Evolutionary conservation across 306 rosid species (phyloP), one percentile per base, ranked within the genome.

Genomic region (Hylodesmum podocarpum): DNA sequence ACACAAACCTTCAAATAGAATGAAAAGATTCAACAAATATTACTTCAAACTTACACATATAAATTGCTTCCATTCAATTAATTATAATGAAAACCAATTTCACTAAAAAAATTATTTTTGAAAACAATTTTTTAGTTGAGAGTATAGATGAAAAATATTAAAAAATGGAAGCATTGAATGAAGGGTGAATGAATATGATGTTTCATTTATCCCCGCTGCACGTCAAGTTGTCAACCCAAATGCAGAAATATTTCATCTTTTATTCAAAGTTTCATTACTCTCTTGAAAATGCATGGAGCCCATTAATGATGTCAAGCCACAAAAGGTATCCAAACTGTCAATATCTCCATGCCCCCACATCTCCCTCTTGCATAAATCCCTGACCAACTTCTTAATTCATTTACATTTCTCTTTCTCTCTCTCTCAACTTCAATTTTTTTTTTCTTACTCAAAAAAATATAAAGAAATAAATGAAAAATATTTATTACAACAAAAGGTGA

Each of bases 271-370:
- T 75, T 18, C 39, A 53, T 75, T 66, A 79, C 74, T 76, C 77
- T 39, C 9, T 73, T 59, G 64, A 81, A 69, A 53, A 51, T 65
- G 64, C 76, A 68, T 81, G 88, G 86, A 78, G 81, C 86, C 85
- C 86, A 78, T 76, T 64, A 85, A 75, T 84, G 83, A 80, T 72
- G 83, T 72, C 80, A 81, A 81, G 81, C 81, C 75, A 80, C 78
- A 55, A 72, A 80, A 77, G 74, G 82, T 76, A 80, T 64, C 58
- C 65, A 80, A 81, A 81, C 79, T 71, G 83, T 81, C 84, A 85
- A 81, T 59, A 71, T 81, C 78, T 81, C 49, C 47, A 72, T 77
- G 70, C 72, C 76, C 71, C 75, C 72, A 47, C 83, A 61, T 29
- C 66, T 19, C 64, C 11, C 66, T 43, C 62, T 43, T 33, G 36